Percentiles rank a stretch among this genome's conserved stretches.
phyloP scores from a whole-genome alignment of 2,329 filamentous ascomycete species.

The Talaromyces sp. region DNA sequence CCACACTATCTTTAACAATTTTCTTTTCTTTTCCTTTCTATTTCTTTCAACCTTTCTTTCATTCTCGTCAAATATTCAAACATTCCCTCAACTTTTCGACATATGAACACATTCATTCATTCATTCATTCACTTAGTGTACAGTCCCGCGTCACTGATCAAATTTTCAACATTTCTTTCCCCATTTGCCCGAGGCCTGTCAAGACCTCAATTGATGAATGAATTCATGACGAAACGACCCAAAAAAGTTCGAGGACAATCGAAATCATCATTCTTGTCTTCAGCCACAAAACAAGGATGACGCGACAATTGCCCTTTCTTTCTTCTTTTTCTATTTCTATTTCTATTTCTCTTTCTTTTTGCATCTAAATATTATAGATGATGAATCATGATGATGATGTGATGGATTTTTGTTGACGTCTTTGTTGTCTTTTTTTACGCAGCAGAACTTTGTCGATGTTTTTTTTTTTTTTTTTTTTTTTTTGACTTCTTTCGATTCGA shows the following conservation, averaged over 20 bases:
- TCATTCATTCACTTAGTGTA: conserved; percentile 4
- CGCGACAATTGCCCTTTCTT: not conserved
- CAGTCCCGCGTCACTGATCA: conserved; percentile 18
- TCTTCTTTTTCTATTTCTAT: not conserved
- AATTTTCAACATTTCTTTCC: not conserved
- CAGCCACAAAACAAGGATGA: not conserved
- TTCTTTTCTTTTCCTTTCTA: conserved; percentile 13
- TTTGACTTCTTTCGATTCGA: conserved; percentile 20
- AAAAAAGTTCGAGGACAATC: conserved; percentile 14
- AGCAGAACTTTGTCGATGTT: not conserved
- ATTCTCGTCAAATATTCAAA: conserved; percentile 1
- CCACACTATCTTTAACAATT: conserved; percentile 20
- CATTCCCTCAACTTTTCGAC: not conserved
- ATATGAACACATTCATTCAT: conserved; percentile 1
- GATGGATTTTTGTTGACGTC: conserved; percentile 12
- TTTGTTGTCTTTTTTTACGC: not conserved
- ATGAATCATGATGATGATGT: conserved; percentile 11
- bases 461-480: conserved; percentile 19
- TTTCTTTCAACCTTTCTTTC: conserved; percentile 3
- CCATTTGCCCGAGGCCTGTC: not conserved
- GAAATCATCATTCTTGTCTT: not conserved
- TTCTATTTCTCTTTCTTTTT: not conserved
- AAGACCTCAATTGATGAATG: not conserved
- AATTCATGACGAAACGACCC: conserved; percentile 17
- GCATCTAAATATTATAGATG: conserved; percentile 18